These are phyloP conservation scores for Quercus parvula DNA, from an alignment of 306 rosid genomes.

Conservation along the genomic window DNA sequence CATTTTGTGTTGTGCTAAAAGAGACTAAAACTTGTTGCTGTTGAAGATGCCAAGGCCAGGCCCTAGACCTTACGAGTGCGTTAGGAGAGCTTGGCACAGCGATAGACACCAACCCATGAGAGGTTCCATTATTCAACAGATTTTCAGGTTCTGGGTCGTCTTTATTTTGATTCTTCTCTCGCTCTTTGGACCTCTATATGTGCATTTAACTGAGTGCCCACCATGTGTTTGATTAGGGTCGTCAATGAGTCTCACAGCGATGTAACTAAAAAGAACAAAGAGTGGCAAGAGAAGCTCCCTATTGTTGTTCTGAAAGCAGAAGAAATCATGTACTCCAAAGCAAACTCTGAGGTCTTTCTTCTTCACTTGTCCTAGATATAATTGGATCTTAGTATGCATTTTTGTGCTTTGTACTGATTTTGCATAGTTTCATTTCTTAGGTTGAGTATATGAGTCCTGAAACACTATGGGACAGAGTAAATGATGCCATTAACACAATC, in stretches of 20 bases:
- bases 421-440: conserved; percentile 45
- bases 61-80: conserved; percentile 99
- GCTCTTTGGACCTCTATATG: background rate
- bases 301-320: conserved; percentile 88
- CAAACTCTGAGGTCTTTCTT: conserved; percentile 81
- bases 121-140: conserved; percentile 89
- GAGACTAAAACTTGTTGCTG: conserved; percentile 2
- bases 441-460: conserved; percentile 77
- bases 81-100: conserved; percentile 97
- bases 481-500: conserved; percentile 95
- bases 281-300: conserved; percentile 94
- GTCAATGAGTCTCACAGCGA: conserved; percentile 69
- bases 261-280: conserved; percentile 81
- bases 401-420: conserved; percentile 27
- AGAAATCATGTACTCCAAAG: conserved; percentile 98
- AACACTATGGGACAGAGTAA: conserved; percentile 89
- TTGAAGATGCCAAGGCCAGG: conserved; percentile 98
- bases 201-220: conserved; percentile 56
- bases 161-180: conserved; percentile 5
- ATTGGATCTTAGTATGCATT: conserved; percentile 32
- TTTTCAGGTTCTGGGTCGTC: conserved; percentile 80
- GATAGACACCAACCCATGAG: conserved; percentile 91
- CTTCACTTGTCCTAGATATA: conserved; percentile 18
- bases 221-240: conserved; percentile 88
- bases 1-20: conserved; percentile 17